phyloP scores from a whole-genome alignment of 768 basidiomycete species.

The Tulasnella sp. region DNA sequence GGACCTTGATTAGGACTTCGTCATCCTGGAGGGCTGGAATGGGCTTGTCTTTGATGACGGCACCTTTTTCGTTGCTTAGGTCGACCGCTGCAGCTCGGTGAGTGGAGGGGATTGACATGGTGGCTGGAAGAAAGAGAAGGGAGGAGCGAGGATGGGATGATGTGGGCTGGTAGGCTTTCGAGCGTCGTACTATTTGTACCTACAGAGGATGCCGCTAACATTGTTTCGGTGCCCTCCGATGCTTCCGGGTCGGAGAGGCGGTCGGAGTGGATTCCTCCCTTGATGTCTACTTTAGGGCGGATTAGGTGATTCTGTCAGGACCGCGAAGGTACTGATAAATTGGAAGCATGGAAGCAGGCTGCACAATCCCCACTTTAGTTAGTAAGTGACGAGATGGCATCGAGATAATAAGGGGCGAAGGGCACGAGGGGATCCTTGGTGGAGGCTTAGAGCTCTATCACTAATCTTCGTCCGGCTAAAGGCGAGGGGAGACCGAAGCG shows the following conservation, averaged over 20 bases:
- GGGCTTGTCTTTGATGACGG: not conserved
- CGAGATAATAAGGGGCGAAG: not conserved
- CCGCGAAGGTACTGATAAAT: not conserved
- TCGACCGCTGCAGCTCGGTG: not conserved
- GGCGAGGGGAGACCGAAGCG: not conserved
- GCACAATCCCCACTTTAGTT: not conserved
- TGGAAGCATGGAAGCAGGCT: not conserved
- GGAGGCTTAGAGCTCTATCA: not conserved
- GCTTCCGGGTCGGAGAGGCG: not conserved
- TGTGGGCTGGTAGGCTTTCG: not conserved
- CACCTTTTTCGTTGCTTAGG: not conserved
- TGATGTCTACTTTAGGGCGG: not conserved
- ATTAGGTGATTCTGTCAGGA: not conserved
- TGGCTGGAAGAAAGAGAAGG: not conserved
- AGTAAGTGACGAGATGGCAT: not conserved
- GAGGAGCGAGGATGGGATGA: not conserved
- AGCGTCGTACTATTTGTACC: not conserved
- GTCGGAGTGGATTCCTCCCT: not conserved
- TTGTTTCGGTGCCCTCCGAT: not conserved
- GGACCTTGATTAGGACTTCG: constrained; percentile 14
- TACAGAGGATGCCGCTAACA: not conserved
- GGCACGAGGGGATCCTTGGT: too few relatives aligned
- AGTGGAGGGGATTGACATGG: not conserved
- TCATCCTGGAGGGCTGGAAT: not conserved
- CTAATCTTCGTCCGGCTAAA: not conserved